Percentiles rank a stretch among this genome's conserved stretches.
These are phyloP conservation scores for Graphiopsis chlorocephala DNA, from an alignment of 2,329 filamentous ascomycete species.

Conservation along the genomic window DNA sequence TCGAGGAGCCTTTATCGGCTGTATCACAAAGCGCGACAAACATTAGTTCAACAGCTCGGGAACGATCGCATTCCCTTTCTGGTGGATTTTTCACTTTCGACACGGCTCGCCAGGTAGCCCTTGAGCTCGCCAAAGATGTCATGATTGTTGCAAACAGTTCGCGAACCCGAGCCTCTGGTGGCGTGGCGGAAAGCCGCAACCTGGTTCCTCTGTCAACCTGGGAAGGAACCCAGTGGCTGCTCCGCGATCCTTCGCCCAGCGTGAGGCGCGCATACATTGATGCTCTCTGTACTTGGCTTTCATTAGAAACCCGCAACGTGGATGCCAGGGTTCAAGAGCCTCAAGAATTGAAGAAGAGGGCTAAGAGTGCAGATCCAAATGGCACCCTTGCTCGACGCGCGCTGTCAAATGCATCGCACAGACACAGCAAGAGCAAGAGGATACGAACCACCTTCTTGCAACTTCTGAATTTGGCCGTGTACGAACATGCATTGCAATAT, in stretches of 20 bases:
- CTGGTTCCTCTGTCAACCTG: slow-evolving; percentile 76
- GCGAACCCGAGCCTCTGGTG: slow-evolving; percentile 20
- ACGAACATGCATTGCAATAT: slow-evolving; percentile 77
- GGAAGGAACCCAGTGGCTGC: slow-evolving; percentile 94
- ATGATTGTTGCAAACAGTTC: slow-evolving; percentile 70
- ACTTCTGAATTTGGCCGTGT: slow-evolving; percentile 81
- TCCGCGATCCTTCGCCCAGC: slow-evolving; percentile 72
- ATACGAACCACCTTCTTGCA: slow-evolving; percentile 72
- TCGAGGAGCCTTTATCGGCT: slow-evolving; percentile 51
- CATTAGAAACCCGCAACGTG: slow-evolving; percentile 31
- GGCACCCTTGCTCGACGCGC: slow-evolving; percentile 56
- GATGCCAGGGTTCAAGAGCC: slow-evolving; percentile 28
- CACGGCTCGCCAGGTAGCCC: slow-evolving; percentile 61
- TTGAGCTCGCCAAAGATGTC: slow-evolving; percentile 79
- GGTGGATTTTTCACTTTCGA: slow-evolving; percentile 63
- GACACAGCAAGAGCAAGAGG: slow-evolving; percentile 43
- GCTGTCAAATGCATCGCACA: slow-evolving; percentile 68
- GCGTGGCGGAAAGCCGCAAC: slow-evolving; percentile 52
- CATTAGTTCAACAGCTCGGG: slow-evolving; percentile 43
- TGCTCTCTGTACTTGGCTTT: slow-evolving; percentile 77
- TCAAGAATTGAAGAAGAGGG: slow-evolving; percentile 32
- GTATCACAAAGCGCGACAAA: slow-evolving; percentile 49
- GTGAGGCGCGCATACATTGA: slow-evolving; percentile 85
- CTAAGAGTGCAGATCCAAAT: slow-evolving; percentile 35
- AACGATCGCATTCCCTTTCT: slow-evolving; percentile 42